Conservation (phyloP, 352 stramenopile species). For the Globisporangium megalacanthum region DNA sequence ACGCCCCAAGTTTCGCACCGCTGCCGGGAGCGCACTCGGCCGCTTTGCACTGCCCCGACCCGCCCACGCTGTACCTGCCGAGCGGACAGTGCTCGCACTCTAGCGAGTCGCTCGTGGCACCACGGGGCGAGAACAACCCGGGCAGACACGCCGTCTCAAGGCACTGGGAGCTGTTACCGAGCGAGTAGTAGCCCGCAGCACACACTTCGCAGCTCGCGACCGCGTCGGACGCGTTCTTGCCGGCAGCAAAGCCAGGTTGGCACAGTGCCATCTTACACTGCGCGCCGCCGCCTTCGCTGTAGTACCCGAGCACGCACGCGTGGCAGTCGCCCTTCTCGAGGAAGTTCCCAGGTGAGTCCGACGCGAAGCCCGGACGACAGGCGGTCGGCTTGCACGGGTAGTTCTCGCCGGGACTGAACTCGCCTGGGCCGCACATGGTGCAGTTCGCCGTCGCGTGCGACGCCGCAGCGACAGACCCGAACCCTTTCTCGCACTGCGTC, state of each 20-base stretch:
- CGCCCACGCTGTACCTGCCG: constrained; percentile 30
- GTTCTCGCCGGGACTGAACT: constrained; percentile 42
- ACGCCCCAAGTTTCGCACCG: constrained; percentile 22
- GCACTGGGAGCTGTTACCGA: constrained; percentile 31
- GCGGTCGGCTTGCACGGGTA: constrained; percentile 32
- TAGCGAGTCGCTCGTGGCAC: constrained; percentile 16
- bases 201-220: constrained; percentile 28
- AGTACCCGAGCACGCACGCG: constrained; percentile 31
- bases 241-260: constrained; percentile 30
- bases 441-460: constrained; percentile 36
- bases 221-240: constrained; percentile 21
- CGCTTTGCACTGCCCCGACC: constrained; percentile 26
- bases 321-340: constrained; percentile 45
- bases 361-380: constrained; percentile 28
- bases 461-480: constrained; percentile 28
- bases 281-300: constrained; percentile 23
- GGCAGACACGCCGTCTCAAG: constrained; percentile 21
- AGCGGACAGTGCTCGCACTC: constrained; percentile 32
- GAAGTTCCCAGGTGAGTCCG: constrained; percentile 21
- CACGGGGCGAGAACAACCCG: constrained; percentile 32
- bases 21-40: constrained; percentile 29
- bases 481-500: constrained; percentile 28
- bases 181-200: constrained; percentile 27
- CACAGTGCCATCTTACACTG: constrained; percentile 35
- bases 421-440: constrained; percentile 28